Conservation (phyloP, 305 asterid species). For the Solanum hybrid region DNA sequence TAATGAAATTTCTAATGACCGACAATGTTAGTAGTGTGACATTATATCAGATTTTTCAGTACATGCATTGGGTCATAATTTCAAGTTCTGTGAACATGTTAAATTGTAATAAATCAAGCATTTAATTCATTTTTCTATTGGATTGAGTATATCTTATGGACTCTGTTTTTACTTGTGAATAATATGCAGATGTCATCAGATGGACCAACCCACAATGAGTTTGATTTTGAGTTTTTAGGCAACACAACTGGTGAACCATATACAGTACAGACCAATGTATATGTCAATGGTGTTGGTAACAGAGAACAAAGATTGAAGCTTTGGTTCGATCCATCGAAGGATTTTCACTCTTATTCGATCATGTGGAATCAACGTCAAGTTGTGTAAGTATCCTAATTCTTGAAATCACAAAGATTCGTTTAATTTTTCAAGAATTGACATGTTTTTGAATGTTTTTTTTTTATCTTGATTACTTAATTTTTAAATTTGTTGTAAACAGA, state of each 20-base stretch:
- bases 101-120: not conserved
- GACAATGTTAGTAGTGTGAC: not conserved
- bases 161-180: not conserved
- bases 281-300: conserved; percentile 78
- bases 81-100: not conserved
- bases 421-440: too few species aligned
- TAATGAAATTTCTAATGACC: not conserved
- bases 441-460: not conserved
- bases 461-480: not conserved
- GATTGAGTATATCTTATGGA: not conserved
- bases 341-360: conserved; percentile 69
- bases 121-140: not conserved
- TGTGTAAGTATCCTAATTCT: conserved; percentile 28
- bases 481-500: conserved; percentile 19
- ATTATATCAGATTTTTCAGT: not conserved
- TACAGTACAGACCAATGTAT: conserved; percentile 72
- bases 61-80: not conserved
- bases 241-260: conserved; percentile 84
- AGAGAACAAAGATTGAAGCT: conserved; percentile 80
- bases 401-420: not conserved
- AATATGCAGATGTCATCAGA: conserved; percentile 83
- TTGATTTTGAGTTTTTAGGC: conserved; percentile 87
- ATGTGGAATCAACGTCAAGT: conserved; percentile 84
- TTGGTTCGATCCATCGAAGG: conserved; percentile 89
- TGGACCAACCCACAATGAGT: conserved; percentile 71